Percentiles rank a stretch among this genome's conserved stretches.
Evolutionary conservation across 1,284 basidiomycete species (phyloP).

Genomic region (Cryptococcus jaspeensis): DNA sequence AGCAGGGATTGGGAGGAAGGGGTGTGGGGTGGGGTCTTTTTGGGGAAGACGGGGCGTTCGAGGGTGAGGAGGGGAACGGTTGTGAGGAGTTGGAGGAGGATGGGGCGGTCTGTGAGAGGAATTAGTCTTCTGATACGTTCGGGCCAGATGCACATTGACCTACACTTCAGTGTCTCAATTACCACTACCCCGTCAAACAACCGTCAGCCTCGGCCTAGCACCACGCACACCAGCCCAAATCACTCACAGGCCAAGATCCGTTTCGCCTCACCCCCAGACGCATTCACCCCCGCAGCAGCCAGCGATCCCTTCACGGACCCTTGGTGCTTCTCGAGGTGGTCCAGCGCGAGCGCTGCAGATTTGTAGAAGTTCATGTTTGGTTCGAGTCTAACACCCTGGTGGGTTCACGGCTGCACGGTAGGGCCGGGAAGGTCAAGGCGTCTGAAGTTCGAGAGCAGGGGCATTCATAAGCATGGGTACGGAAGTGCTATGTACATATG

Average conservation of each 20-base stretch:
- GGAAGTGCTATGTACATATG: not conserved
- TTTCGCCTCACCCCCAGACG: slow-evolving; percentile 67
- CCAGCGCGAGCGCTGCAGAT: slow-evolving; percentile 74
- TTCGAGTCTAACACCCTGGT: too few species aligned
- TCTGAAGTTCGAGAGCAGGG: not conserved
- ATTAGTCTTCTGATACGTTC: not conserved
- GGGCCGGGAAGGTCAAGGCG: too few species aligned
- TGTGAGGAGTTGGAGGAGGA: slow-evolving; percentile 57
- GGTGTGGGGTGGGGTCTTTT: slow-evolving; percentile 26
- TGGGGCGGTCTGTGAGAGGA: slow-evolving; percentile 54
- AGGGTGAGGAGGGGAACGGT: slow-evolving; percentile 69
- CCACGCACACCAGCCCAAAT: slow-evolving; percentile 1
- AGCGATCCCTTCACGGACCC: slow-evolving; percentile 65
- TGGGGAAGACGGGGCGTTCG: slow-evolving; percentile 69
- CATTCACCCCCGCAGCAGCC: slow-evolving; percentile 56
- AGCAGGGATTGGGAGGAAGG: slow-evolving; percentile 64
- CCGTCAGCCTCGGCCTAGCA: not conserved
- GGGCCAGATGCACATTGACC: slow-evolving; percentile 28
- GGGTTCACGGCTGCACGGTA: too few species aligned
- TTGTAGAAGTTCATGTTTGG: slow-evolving; percentile 89
- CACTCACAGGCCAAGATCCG: slow-evolving; percentile 54
- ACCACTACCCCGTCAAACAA: slow-evolving; percentile 60
- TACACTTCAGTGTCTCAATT: slow-evolving; percentile 91
- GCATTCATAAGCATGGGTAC: slow-evolving; percentile 10
- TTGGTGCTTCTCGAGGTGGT: slow-evolving; percentile 77